Base-by-base conservation (phyloP, 495 filamentous ascomycete genomes). In the Podospora fimiseda region DNA sequence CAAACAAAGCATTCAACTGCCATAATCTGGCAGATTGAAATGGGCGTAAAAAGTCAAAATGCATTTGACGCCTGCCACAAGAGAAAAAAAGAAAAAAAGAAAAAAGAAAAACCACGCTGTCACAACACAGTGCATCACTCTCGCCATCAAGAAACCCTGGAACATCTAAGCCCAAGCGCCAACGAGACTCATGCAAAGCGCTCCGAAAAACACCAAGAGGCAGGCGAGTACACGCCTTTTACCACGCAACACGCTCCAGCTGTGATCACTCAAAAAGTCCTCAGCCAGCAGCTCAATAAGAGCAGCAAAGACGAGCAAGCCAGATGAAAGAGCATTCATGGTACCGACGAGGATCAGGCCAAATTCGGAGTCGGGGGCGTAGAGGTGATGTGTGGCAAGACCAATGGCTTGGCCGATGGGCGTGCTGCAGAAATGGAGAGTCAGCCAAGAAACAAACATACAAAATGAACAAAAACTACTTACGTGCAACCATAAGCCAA, bases 381-480 rank as follows among this genome's bases (percentile, higher is more conserved):
- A 96, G 18, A 95, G 68, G 23, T 79, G 84, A 66, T 95, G 89
- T 18, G 94, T 79, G n/a, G 82, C 74, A 1, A 96, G 74, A 0
- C 91, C 91, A 50, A 96, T 85, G 0, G 90, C 89, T 65, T 96
- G 91, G 9, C 91, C 91, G 42, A 94, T 72, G 0, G 91, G 91
- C 2, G 91, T 96, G 1, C 90, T 96, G 37, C 81, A 13, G 1
- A 50, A 11, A 0, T 13, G 39, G 24, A 48, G 14, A 39, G 46
- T 50, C 19, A 47, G 44, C 30, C 33, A 8, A 21, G 13, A 9
- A 36, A 43, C 0, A 8, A 11, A 22, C 4, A 21, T 20, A 30
- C 20, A 15, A 23, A 43, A 20, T 42, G 42, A 30, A 21, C 1
- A 14, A 22, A 46, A n/a, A n/a, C n/a, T n/a, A n/a, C 61, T 50